Base-by-base conservation (phyloP, 768 basidiomycete genomes). In the Amanita molliuscula region DNA sequence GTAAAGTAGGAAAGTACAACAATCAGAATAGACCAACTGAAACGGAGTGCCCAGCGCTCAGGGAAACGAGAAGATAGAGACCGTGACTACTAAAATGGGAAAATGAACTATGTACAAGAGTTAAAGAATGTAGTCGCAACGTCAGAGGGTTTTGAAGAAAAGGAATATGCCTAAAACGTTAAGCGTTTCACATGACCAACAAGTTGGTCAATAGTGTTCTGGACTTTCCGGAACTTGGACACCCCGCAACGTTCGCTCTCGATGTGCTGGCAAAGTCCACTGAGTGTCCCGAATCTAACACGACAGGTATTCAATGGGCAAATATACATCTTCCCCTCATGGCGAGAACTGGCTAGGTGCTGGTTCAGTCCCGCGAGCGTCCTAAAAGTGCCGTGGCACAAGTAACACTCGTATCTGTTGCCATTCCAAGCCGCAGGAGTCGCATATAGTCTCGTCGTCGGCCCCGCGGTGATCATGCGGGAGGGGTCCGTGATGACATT, bases 271-370 rank as follows among this genome's bases (percentile, higher is more conserved):
- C 73, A 74, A 48, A 86, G 61, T 3, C 58, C 80, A 48, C 82
- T 82, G 28, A 85, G 68, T 10, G 77, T 72, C 6, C 47, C 54
- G 58, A 81, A 84, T 29, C 61, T 59, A 18, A 44, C 26, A 1
- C 47, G 56, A 56, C 84, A 86, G 11, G 61, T 62, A 6, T 48
- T 52, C n/a, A n/a, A n/a, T n/a, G n/a, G n/a, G 63, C 84, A 86
- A 2, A 71, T 55, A 56, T 80, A 84, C 2, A 73, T 66, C 58
- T 67, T 70, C 1, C 58, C n/a, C n/a, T n/a, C 65, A 2, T 84
- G n/a, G n/a, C n/a, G n/a, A n/a, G 67, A 79, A 61, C 84, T 84
- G 43, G 70, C 67, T 37, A 86, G 68, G 57, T 87, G 85, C 54
- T 73, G 67, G 57, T 87, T 82, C 44, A 88, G 69, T 6, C 61